Base-by-base conservation (phyloP, 805 yeast species). In the Yarrowia sp. region DNA sequence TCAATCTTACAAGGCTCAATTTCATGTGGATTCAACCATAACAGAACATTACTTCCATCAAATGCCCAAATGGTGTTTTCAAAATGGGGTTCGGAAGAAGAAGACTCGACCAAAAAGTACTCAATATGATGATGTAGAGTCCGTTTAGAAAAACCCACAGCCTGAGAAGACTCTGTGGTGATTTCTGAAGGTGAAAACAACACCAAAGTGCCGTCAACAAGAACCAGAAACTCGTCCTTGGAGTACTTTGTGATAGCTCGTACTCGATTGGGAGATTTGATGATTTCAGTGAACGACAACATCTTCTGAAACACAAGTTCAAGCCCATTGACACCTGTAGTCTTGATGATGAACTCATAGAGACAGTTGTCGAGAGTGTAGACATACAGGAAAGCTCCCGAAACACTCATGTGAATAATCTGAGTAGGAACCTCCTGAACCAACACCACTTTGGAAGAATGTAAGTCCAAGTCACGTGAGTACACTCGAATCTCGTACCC, bases 21-120 rank as follows among this genome's bases (percentile, higher is more conserved):
- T 13, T 62, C 66, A 8, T 53, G 58, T 10, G 68, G 67, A 8
- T 65, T 64, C 35, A 69, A 64, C 71, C 74, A 72, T 1, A 71
- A 65, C 8, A 74, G 66, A 36, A 74, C 69, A 42, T 74, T 73
- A 13, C 71, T 69, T 8, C 81, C 81, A 58, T 77, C 80, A 67
- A 77, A 79, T 0, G 78, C 78, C 79, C 81, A 79, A 35, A 79
- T 66, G 58, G 72, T 70, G 45, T 68, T 69, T 32, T 67, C 72
- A 36, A 69, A 66, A 1, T 58, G 64, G 5, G 64, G n/a, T 69
- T 61, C 65, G 7, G 38, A 55, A 1, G 71, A 71, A 38, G 66
- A 51, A 17, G 72, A 53, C 11, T 68, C 68, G 35, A 74, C 68
- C 18, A 71, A 69, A 68, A 71, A 77, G 62, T 72, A 76, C 67